Conservation (phyloP, 306 rosid species). For the Vicia villosa region DNA sequence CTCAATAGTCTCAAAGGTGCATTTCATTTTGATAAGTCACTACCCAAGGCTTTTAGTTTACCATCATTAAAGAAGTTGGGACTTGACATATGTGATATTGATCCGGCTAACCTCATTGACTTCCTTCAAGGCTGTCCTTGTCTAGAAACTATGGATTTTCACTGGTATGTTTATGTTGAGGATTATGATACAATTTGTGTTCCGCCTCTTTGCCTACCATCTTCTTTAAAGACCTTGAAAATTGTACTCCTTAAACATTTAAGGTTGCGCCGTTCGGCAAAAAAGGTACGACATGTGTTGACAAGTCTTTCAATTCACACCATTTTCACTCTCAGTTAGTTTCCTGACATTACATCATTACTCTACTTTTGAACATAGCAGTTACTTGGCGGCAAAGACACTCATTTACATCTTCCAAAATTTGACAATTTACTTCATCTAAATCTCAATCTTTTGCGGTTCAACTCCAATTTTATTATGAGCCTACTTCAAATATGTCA, state of each 20-base stretch:
- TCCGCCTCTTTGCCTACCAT: too few species aligned
- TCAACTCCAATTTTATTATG: background rate
- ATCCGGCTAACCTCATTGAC: background rate
- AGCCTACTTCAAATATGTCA: background rate
- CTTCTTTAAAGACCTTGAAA: too few species aligned
- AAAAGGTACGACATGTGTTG: too few species aligned
- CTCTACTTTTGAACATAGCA: background rate
- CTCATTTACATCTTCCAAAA: background rate
- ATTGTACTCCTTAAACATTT: background rate
- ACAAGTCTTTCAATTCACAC: too few species aligned
- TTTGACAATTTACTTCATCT: slow-evolving; percentile 1
- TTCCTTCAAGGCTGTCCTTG: background rate
- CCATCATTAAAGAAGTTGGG: background rate
- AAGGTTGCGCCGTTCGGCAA: too few species aligned
- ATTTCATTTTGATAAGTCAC: too few species aligned
- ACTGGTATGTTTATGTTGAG: too few species aligned
- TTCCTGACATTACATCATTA: background rate
- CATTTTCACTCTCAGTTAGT: too few species aligned
- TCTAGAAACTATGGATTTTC: background rate
- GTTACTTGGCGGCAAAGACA: background rate
- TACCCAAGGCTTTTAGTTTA: background rate
- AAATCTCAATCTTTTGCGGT: slow-evolving; percentile 6
- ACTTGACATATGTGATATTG: background rate
- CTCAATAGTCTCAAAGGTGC: too few species aligned
- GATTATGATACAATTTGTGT: too few species aligned